phyloP scores from a whole-genome alignment of 148 eudicot species.

The Tetragonia tetragonoides region DNA sequence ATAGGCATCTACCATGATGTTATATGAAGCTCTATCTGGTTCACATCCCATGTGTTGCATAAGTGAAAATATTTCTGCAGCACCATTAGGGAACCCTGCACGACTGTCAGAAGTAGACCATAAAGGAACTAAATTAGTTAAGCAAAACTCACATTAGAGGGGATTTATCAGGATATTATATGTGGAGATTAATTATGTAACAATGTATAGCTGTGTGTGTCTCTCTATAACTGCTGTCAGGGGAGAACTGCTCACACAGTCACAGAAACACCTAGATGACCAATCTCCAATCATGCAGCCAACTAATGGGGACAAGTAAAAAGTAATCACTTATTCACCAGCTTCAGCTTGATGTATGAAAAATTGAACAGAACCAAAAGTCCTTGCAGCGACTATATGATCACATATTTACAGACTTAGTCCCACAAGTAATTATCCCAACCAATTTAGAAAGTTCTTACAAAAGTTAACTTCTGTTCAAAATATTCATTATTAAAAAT shows the following conservation, averaged over 20 bases:
- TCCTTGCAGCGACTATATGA: background rate
- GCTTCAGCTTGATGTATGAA: background rate
- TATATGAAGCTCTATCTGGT: constrained; percentile 82
- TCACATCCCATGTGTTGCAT: constrained; percentile 92
- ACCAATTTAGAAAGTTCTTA: background rate
- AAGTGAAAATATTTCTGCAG: constrained; percentile 79
- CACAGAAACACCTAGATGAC: background rate
- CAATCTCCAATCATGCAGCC: background rate
- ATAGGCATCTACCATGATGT: constrained; percentile 89
- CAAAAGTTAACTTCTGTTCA: background rate
- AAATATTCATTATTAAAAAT: background rate
- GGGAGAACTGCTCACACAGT: background rate
- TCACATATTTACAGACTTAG: background rate
- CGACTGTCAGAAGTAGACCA: constrained; percentile 48
- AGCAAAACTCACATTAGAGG: background rate
- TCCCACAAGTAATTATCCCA: background rate
- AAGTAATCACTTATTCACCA: background rate
- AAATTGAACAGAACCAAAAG: background rate
- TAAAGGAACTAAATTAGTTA: constrained; percentile 11
- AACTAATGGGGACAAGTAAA: background rate
- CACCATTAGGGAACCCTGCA: constrained; percentile 75
- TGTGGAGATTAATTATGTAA: background rate
- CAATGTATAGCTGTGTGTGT: background rate
- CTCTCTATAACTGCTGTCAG: background rate
- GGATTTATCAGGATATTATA: background rate